phyloP scores from a whole-genome alignment of 768 basidiomycete genomes.

The Roridomyces roridus region DNA sequence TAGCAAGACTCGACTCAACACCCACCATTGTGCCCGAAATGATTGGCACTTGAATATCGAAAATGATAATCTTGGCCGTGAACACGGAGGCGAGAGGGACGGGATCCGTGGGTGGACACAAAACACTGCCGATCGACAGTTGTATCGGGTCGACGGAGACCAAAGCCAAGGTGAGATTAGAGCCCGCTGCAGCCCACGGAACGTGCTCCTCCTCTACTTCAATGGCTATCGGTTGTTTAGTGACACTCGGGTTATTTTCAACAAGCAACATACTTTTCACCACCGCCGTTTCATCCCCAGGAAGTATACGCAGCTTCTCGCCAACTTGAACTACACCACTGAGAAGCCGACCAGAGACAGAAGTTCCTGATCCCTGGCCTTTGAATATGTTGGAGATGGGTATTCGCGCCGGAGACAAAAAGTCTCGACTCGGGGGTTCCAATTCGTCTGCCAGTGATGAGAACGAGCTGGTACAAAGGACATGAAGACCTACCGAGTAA shows the following conservation, averaged over 20 bases:
- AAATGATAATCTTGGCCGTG: slow-evolving; percentile 88
- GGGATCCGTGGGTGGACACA: slow-evolving; percentile 75
- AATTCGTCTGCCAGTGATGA: slow-evolving; percentile 62
- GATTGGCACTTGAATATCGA: slow-evolving; percentile 91
- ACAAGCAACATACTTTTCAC: slow-evolving; percentile 62
- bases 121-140: slow-evolving; percentile 85
- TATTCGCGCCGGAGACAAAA: slow-evolving; percentile 78
- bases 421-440: slow-evolving; percentile 81
- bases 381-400: slow-evolving; percentile 97
- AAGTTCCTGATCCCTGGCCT: slow-evolving; percentile 78
- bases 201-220: slow-evolving; percentile 79
- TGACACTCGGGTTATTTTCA: neutral
- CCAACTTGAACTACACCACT: slow-evolving; percentile 93
- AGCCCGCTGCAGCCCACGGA: slow-evolving; percentile 90
- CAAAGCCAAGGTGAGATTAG: slow-evolving; percentile 87
- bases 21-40: slow-evolving; percentile 84
- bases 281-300: slow-evolving; percentile 88
- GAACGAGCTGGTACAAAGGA: neutral
- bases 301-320: slow-evolving; percentile 83
- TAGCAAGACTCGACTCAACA: neutral
- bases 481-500: slow-evolving; percentile 63
- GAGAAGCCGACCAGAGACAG: slow-evolving; percentile 83
- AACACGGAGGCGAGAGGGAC: slow-evolving; percentile 83
- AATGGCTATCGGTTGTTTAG: slow-evolving; percentile 63
- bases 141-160: slow-evolving; percentile 86